A percentile compares a stretch with the other conserved stretches of the same genome.
Conservation (phyloP, 176 grass and related monocot species). For the Aegilops bicornis region DNA sequence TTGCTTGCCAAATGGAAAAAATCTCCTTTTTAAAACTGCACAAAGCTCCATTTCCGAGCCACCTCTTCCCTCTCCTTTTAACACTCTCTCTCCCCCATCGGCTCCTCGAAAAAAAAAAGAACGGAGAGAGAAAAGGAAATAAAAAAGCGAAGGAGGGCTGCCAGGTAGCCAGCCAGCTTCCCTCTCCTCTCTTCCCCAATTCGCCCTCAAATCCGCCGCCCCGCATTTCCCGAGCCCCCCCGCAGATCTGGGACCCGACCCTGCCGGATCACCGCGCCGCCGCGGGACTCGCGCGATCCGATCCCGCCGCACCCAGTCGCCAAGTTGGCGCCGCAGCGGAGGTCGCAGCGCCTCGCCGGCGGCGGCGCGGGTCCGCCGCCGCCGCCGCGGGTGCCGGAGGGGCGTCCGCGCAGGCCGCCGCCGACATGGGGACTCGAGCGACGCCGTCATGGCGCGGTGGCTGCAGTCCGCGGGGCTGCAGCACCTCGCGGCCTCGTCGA, state of each 20-base stretch:
- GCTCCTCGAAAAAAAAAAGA: background rate
- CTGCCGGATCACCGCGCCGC: conserved; percentile 26
- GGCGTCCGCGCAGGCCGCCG: conserved; percentile 25
- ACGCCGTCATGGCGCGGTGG: conserved; percentile 95
- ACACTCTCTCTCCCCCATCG: conserved; percentile 1
- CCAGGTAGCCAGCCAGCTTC: background rate
- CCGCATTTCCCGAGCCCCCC: conserved; percentile 31
- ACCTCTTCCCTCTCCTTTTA: conserved; percentile 14
- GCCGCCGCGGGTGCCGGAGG: background rate
- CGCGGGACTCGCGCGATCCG: conserved; percentile 31
- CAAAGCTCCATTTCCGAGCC: background rate
- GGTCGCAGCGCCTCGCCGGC: conserved; percentile 87
- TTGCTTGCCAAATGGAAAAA: background rate
- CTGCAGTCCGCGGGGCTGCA: conserved; percentile 95
- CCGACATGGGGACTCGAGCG: conserved; percentile 59
- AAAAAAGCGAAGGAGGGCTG: background rate
- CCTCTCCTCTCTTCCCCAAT: conserved; percentile 28
- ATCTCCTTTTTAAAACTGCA: background rate
- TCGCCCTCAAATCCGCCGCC: conserved; percentile 45
- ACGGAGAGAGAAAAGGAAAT: background rate
- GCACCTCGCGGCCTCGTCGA: conserved; percentile 68
- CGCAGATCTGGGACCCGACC: conserved; percentile 43
- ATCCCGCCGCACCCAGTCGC: conserved; percentile 1
- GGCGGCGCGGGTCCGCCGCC: conserved; percentile 60
- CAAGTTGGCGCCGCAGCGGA: conserved; percentile 98